Percentiles rank a stretch among this genome's conserved stretches.
Conservation (phyloP, 2,329 filamentous ascomycete species). For the Talaromyces pinophilus region DNA sequence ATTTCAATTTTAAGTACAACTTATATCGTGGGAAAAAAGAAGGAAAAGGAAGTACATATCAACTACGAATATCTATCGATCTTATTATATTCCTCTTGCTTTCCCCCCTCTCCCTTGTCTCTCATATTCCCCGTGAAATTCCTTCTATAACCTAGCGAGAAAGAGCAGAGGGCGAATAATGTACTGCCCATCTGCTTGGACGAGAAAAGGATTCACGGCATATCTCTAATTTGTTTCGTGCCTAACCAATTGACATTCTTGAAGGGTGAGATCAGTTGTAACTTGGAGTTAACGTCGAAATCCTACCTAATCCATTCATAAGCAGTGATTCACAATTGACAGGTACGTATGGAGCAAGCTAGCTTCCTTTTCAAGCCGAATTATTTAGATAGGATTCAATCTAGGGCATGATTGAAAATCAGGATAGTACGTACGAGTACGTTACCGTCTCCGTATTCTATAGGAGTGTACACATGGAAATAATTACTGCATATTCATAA, state of each 20-base stretch:
- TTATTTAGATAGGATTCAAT: constrained; percentile 2
- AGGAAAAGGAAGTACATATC: not conserved
- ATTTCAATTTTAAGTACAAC: not conserved
- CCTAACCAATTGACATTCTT: constrained; percentile 22
- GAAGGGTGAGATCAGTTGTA: constrained; percentile 1
- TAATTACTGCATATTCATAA: not conserved
- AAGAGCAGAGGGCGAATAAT: constrained; percentile 1
- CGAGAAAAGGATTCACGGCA: not conserved
- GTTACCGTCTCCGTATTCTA: constrained; percentile 7
- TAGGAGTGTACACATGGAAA: not conserved
- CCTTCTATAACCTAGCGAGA: not conserved
- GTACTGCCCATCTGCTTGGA: not conserved
- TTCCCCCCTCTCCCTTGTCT: constrained; percentile 3
- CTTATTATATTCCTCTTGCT: not conserved
- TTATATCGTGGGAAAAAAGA: not conserved
- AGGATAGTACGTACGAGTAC: not conserved
- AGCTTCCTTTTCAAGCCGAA: not conserved
- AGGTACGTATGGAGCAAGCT: constrained; percentile 13
- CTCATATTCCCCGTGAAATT: not conserved
- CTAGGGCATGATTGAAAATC: constrained; percentile 9
- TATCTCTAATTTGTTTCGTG: constrained; percentile 3
- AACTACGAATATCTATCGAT: not conserved
- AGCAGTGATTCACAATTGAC: constrained; percentile 1
- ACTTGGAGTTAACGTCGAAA: constrained; percentile 4
- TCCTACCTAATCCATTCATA: constrained; percentile 20